Evolutionary conservation across 768 basidiomycete genomes (phyloP).

Genomic region (Lactarius sanguifluus): DNA sequence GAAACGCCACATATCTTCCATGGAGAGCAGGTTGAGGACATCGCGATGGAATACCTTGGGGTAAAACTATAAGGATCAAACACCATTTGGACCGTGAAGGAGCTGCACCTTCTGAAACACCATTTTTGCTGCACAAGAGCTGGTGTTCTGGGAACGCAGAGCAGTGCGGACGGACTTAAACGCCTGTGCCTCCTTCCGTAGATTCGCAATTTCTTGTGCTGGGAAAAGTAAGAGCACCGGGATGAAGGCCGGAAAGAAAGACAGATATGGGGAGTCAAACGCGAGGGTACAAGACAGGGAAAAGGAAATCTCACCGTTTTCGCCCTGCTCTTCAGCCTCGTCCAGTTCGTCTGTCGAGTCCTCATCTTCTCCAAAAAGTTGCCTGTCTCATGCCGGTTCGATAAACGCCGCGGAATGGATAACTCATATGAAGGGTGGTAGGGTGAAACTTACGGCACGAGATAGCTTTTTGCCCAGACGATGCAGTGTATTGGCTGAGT

Average conservation of each 20-base stretch:
- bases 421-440: not conserved
- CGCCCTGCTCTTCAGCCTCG: conserved; percentile 88
- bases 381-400: conserved; percentile 46
- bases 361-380: conserved; percentile 93
- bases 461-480: conserved; percentile 97
- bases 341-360: conserved; percentile 81
- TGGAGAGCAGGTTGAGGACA: conserved; percentile 82
- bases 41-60: conserved; percentile 83
- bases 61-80: not conserved
- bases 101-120: conserved; percentile 79
- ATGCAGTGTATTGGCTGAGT: conserved; percentile 98
- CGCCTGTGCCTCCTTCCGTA: conserved; percentile 86
- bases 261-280: conserved; percentile 6
- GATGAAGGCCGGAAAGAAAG: not conserved
- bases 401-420: not conserved
- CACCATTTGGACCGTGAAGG: not conserved
- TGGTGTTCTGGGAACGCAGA: conserved; percentile 46
- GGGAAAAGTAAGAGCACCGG: conserved; percentile 3
- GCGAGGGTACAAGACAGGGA: not conserved
- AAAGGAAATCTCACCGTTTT: conserved; percentile 65
- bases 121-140: conserved; percentile 56
- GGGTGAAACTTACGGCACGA: conserved; percentile 67
- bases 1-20: conserved; percentile 97
- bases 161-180: conserved; percentile 79
- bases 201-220: conserved; percentile 89